Base-by-base conservation (phyloP, 1,139 yeast genomes). In the Pichia sp. region DNA sequence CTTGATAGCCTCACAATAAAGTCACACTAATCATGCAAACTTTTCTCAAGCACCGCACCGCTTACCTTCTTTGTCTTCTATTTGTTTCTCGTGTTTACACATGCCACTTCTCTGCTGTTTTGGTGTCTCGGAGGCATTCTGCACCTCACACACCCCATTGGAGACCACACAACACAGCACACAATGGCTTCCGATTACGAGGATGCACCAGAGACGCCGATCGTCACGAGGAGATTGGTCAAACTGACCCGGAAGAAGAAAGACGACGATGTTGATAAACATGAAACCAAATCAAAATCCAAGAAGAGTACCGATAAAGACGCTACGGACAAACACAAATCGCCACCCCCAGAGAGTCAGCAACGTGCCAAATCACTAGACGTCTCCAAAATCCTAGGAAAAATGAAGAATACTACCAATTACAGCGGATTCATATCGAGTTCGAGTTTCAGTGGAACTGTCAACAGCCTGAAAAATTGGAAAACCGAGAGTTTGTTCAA, bases 401-500 rank as follows among this genome's bases (percentile, higher is more conserved):
- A 38, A 8, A 21, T 40, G 36, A 47, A 47, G 20, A 38, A 44
- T 11, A 20, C 46, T 2, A 21, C 35, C 4, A 45, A 45, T 15
- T 48, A 45, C 11, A 48, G 48, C 35, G 51, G 51, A n/a, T 48
- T 38, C 30, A 39, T 39, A 2, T 24, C 48, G 4, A 45, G 42
- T 40, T 48, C 51, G 9, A 48, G 51, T 36, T 38, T 48, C 18
- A 42, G 37, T 18, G 34, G 40, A n/a, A 21, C 24, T 30, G 6
- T 14, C 11, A n/a, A n/a, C 17, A 8, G 24, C 14, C 10, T 33
- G 5, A 37, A 31, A 18, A 24, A 21, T 27, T 38, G 42, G 42
- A 44, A 38, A 27, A 38, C 48, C 2, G 45, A 41, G 14, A 42
- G 43, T 30, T 18, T 42, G 17, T 46, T 46, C 14, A 37, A 42